These are phyloP conservation scores for Sclerotinia minor DNA, from an alignment of 2,329 filamentous ascomycete genomes.

Conservation along the genomic window DNA sequence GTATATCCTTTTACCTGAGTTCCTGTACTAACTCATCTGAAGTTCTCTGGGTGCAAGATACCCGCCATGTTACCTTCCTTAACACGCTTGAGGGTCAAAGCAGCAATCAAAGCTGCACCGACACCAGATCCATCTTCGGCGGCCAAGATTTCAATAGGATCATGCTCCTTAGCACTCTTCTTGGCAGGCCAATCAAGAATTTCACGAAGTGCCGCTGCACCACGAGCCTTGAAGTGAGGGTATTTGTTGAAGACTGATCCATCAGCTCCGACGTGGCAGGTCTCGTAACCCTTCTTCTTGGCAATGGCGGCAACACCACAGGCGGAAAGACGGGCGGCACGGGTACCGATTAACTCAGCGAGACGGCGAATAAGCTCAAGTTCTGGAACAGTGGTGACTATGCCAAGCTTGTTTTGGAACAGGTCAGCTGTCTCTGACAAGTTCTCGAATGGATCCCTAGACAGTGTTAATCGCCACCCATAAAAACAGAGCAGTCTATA, in stretches of 20 bases:
- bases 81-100: conserved; percentile 64
- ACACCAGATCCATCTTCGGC: conserved; percentile 97
- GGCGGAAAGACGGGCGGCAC: conserved; percentile 86
- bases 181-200: conserved; percentile 91
- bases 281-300: conserved; percentile 88
- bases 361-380: conserved; percentile 86
- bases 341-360: conserved; percentile 91
- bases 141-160: conserved; percentile 82
- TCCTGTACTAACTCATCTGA: conserved; percentile 39
- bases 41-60: conserved; percentile 66
- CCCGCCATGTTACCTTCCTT: conserved; percentile 63
- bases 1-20: not conserved
- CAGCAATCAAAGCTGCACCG: conserved; percentile 92
- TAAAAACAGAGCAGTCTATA: conserved; percentile 29
- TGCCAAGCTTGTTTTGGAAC: conserved; percentile 72
- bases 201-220: conserved; percentile 85
- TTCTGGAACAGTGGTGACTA: conserved; percentile 72
- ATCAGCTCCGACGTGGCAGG: conserved; percentile 93
- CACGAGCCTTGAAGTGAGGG: conserved; percentile 93
- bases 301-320: conserved; percentile 95
- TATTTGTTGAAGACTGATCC: conserved; percentile 99
- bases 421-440: conserved; percentile 83
- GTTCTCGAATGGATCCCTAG: conserved; percentile 90
- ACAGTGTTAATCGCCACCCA: conserved; percentile 30
- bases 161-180: conserved; percentile 67